Conservation (phyloP, 139 green algal species). For the Marvania coccoides region DNA sequence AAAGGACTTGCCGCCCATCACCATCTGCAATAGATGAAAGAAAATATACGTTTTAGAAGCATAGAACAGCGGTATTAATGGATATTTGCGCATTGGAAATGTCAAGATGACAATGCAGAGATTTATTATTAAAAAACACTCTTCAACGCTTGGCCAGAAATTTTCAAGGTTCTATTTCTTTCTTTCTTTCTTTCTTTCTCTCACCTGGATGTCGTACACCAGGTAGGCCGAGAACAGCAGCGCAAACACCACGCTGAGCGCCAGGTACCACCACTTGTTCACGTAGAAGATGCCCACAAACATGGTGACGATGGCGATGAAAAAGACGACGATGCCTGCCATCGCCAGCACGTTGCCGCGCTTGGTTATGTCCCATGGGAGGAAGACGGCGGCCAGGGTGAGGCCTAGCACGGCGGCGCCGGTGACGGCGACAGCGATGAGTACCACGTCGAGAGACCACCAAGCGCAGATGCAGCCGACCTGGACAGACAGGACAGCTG, state of each 20-base stretch:
- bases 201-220: conserved; percentile 34
- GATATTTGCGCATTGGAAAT: no score
- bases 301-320: conserved; percentile 21
- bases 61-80: no score
- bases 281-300: conserved; percentile 38
- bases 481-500: conserved; percentile 19
- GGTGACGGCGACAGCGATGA: conserved; percentile 26
- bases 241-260: conserved; percentile 25
- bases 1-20: conserved; percentile 40
- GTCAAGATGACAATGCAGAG: no score
- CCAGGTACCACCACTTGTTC: conserved; percentile 24
- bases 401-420: conserved; percentile 13
- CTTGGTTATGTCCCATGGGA: conserved; percentile 40
- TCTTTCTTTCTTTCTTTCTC: no score
- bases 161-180: no score
- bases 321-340: conserved; percentile 18
- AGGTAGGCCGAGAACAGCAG: conserved; percentile 47
- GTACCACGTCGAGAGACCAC: conserved; percentile 32
- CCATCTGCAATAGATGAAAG: conserved; percentile 34
- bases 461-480: conserved; percentile 41
- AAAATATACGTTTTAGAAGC: no score
- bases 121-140: no score
- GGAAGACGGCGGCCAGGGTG: conserved; percentile 28
- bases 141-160: no score
- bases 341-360: conserved; percentile 28